These are phyloP conservation scores for Carpinus viminea DNA, from an alignment of 306 rosid species.

Conservation along the genomic window DNA sequence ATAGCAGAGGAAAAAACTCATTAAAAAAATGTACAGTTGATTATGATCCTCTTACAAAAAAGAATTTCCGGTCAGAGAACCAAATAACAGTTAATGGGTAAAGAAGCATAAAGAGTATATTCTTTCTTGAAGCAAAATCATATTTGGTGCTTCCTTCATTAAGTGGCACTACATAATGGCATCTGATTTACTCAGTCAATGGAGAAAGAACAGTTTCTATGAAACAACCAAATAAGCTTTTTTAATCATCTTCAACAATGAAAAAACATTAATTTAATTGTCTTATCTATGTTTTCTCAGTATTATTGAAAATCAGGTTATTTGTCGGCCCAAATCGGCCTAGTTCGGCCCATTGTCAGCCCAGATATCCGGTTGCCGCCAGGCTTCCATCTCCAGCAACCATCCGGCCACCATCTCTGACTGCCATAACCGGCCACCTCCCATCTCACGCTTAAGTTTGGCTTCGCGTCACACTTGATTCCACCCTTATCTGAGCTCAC, in stretches of 20 bases:
- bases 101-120: neutral
- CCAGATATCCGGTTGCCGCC: no score
- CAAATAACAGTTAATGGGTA: neutral
- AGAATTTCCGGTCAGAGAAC: conserved; percentile 4
- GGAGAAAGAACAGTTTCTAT: neutral
- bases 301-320: neutral
- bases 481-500: no score
- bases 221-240: neutral
- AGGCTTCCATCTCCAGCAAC: no score
- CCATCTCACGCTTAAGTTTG: no score
- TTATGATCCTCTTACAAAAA: conserved; percentile 8
- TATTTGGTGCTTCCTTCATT: neutral
- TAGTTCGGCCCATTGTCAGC: no score
- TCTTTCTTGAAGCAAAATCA: neutral
- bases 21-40: conserved; percentile 12
- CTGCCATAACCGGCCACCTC: no score
- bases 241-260: neutral
- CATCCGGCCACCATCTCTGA: no score
- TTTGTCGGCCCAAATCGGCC: no score
- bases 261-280: neutral
- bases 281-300: neutral
- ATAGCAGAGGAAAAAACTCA: conserved; percentile 24
- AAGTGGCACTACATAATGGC: neutral
- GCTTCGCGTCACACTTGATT: no score
- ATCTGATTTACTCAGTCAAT: neutral